These are phyloP conservation scores for Tulasnella sp. DNA, from an alignment of 768 basidiomycete species.

Conservation along the genomic window DNA sequence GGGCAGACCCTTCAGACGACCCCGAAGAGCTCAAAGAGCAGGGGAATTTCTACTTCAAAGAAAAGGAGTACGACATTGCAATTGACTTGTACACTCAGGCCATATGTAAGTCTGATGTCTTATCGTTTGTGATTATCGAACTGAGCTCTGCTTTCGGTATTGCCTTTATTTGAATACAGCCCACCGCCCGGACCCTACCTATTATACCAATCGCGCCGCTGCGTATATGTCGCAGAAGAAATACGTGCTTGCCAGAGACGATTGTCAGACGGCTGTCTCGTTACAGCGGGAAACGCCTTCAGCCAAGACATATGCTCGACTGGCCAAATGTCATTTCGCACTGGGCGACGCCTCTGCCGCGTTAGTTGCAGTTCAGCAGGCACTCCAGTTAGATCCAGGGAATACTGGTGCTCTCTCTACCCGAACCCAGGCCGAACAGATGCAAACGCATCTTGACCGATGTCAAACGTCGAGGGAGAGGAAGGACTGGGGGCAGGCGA, in stretches of 20 bases:
- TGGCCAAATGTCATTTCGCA: conserved; percentile 74
- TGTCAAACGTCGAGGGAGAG: conserved; percentile 42
- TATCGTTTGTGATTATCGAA: neutral
- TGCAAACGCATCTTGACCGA: conserved; percentile 55
- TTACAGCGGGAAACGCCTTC: conserved; percentile 51
- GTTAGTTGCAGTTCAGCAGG: conserved; percentile 48
- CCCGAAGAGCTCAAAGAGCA: conserved; percentile 53
- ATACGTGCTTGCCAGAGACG: conserved; percentile 58
- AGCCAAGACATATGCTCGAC: conserved; percentile 66
- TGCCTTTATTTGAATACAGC: neutral
- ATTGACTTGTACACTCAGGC: conserved; percentile 63
- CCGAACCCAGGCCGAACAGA: conserved; percentile 43
- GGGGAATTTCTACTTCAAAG: conserved; percentile 66
- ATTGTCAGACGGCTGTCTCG: conserved; percentile 62
- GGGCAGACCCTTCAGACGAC: conserved; percentile 16
- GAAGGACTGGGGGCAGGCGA: conserved; percentile 65
- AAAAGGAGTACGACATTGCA: conserved; percentile 50
- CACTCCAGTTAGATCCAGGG: conserved; percentile 47
- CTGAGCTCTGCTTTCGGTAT: neutral
- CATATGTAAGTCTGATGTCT: conserved; percentile 37
- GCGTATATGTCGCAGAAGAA: conserved; percentile 72
- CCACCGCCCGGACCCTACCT: conserved; percentile 47
- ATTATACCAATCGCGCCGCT: conserved; percentile 76
- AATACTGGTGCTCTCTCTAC: conserved; percentile 51
- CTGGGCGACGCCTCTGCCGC: conserved; percentile 59